Evolutionary conservation across 1,139 yeast genomes (phyloP).

Genomic region (Blastobotrys aristatus): DNA sequence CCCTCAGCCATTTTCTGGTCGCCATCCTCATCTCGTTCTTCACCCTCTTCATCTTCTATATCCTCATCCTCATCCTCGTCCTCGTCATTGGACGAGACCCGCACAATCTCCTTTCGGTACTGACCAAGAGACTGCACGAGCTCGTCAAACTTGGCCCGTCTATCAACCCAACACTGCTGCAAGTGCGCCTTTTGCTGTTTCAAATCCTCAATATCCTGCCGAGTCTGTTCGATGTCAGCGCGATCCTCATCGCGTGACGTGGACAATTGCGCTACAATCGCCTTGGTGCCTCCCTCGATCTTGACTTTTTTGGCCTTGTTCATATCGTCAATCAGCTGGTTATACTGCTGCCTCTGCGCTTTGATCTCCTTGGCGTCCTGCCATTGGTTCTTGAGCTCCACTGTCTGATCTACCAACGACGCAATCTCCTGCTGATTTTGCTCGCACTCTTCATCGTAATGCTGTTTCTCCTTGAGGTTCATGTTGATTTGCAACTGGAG

Average conservation of each 20-base stretch:
- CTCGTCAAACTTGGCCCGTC: constrained; percentile 25
- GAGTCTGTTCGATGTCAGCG: constrained; percentile 22
- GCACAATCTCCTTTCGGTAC: constrained; percentile 16
- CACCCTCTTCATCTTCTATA: not conserved
- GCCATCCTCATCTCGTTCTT: constrained; percentile 11
- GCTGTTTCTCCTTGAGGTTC: constrained; percentile 23
- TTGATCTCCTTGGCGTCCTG: constrained; percentile 25
- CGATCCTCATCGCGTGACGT: constrained; percentile 26
- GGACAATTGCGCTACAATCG: constrained; percentile 25
- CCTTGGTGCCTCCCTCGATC: constrained; percentile 14
- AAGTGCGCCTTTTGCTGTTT: constrained; percentile 23
- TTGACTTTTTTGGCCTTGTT: constrained; percentile 25
- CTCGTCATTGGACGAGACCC: constrained; percentile 13
- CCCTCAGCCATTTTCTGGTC: not conserved
- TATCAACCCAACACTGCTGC: constrained; percentile 25
- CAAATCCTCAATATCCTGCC: constrained; percentile 28
- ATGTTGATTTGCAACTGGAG: constrained; percentile 28
- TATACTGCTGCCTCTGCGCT: constrained; percentile 28
- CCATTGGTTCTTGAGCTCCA: constrained; percentile 25
- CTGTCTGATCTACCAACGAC: constrained; percentile 20
- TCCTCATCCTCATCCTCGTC: constrained; percentile 11
- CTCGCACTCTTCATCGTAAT: constrained; percentile 20
- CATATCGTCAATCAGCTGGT: constrained; percentile 27
- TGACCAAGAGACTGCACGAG: constrained; percentile 23
- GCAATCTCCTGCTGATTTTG: constrained; percentile 18